Evolutionary conservation across 1,139 yeast genomes (phyloP).

Genomic region (Suhomyces yuchorum): DNA sequence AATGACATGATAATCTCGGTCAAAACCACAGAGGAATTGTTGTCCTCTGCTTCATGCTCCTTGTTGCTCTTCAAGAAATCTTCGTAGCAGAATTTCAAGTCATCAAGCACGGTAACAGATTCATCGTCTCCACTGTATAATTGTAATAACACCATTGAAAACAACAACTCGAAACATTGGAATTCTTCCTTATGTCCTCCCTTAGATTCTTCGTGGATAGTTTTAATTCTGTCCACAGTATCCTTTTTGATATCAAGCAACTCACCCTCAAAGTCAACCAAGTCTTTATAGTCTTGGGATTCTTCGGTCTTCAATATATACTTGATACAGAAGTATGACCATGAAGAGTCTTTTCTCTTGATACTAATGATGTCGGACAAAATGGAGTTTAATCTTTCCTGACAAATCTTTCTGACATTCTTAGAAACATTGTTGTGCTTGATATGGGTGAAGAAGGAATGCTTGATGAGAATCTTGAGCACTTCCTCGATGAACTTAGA

Average conservation of each 20-base stretch:
- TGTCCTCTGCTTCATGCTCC: constrained; percentile 18
- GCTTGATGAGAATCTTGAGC: constrained; percentile 52
- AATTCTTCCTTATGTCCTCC: constrained; percentile 25
- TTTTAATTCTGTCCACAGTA: constrained; percentile 51
- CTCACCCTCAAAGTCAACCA: constrained; percentile 57
- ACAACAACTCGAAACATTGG: constrained; percentile 64
- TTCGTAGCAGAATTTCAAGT: constrained; percentile 59
- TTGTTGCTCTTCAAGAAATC: constrained; percentile 30
- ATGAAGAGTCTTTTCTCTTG: constrained; percentile 47
- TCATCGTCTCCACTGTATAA: constrained; percentile 80
- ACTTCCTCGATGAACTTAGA: constrained; percentile 49
- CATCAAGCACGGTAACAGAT: constrained; percentile 73
- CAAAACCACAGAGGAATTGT: constrained; percentile 58
- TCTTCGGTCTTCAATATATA: constrained; percentile 31
- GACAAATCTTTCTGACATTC: constrained; percentile 44
- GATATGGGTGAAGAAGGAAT: constrained; percentile 53
- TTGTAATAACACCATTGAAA: constrained; percentile 78
- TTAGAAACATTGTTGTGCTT: constrained; percentile 26
- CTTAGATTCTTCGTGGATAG: constrained; percentile 38
- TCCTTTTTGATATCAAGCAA: constrained; percentile 50
- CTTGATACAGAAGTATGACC: constrained; percentile 55
- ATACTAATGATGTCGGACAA: constrained; percentile 58
- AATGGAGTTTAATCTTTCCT: constrained; percentile 66
- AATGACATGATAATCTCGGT: constrained; percentile 81
- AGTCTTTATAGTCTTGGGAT: constrained; percentile 28